Evolutionary conservation across 2,329 filamentous ascomycete genomes (phyloP).

Genomic region (Hymenoscyphus infarciens): DNA sequence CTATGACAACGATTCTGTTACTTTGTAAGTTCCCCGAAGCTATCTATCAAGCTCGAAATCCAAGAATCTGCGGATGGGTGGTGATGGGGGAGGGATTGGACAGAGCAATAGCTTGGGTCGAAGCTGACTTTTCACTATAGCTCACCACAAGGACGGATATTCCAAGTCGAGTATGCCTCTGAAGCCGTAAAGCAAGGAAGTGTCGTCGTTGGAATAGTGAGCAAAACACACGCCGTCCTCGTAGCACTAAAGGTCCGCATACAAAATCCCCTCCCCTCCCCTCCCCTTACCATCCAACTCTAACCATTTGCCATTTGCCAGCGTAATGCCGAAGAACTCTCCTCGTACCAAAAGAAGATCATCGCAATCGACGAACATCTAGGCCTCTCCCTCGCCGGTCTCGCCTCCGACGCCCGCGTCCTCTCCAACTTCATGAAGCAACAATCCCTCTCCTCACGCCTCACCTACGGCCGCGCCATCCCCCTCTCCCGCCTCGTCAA

Average conservation of each 20-base stretch:
- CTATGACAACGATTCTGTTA: constrained; percentile 99
- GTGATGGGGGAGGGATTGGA: neutral
- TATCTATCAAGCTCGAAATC: neutral
- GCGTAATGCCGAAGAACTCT: constrained; percentile 98
- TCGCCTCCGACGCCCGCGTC: constrained; percentile 95
- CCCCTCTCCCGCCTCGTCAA: constrained; percentile 84
- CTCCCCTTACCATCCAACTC: neutral
- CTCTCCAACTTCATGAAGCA: constrained; percentile 99
- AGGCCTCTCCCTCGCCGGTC: constrained; percentile 90
- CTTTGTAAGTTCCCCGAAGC: constrained; percentile 69
- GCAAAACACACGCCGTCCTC: constrained; percentile 96
- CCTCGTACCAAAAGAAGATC: constrained; percentile 99
- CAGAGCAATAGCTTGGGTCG: constrained; percentile 1
- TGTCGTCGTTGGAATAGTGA: constrained; percentile 92
- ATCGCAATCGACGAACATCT: constrained; percentile 95
- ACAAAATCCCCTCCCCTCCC: constrained; percentile 11
- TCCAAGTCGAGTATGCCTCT: constrained; percentile 98
- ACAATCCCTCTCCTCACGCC: constrained; percentile 90
- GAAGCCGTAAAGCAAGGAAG: constrained; percentile 99
- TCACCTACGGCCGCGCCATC: constrained; percentile 93
- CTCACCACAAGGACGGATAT: constrained; percentile 98
- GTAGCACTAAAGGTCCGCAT: constrained; percentile 84
- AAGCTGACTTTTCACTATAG: constrained; percentile 46
- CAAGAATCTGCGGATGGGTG: neutral
- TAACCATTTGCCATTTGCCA: constrained; percentile 41